phyloP scores from a whole-genome alignment of 2,329 filamentous ascomycete species.

The Curvularia sp. region DNA sequence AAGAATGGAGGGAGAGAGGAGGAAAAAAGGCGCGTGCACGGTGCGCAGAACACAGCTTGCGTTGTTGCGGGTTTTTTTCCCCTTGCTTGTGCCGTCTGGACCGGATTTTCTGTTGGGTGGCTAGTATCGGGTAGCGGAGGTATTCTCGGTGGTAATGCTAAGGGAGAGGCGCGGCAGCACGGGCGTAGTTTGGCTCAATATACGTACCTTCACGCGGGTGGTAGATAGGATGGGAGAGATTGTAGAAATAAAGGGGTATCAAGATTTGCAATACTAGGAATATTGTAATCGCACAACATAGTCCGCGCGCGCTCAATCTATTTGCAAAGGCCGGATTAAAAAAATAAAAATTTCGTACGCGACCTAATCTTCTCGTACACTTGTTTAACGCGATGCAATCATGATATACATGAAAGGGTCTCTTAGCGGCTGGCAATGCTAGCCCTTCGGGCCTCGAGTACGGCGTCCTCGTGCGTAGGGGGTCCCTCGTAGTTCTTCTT shows the following conservation, averaged over 20 bases:
- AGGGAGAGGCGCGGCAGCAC: no score
- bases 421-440: constrained; percentile 36
- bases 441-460: constrained; percentile 42
- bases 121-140: no score
- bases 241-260: constrained; percentile 10
- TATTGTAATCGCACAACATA: neutral
- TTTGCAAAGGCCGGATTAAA: neutral
- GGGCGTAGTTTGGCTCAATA: no score
- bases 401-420: neutral
- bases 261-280: constrained; percentile 2
- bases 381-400: neutral
- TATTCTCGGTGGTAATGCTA: no score
- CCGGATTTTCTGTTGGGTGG: no score
- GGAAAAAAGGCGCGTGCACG: no score
- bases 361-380: neutral
- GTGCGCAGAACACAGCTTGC: no score
- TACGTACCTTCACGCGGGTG: no score
- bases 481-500: constrained; percentile 72
- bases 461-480: constrained; percentile 48
- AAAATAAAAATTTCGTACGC: neutral
- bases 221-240: no score
- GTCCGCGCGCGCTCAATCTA: neutral
- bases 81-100: no score
- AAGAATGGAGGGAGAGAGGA: no score
- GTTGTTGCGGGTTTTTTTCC: no score